Conservation (phyloP, 129 eudicot species). For the Artemisia argyi region DNA sequence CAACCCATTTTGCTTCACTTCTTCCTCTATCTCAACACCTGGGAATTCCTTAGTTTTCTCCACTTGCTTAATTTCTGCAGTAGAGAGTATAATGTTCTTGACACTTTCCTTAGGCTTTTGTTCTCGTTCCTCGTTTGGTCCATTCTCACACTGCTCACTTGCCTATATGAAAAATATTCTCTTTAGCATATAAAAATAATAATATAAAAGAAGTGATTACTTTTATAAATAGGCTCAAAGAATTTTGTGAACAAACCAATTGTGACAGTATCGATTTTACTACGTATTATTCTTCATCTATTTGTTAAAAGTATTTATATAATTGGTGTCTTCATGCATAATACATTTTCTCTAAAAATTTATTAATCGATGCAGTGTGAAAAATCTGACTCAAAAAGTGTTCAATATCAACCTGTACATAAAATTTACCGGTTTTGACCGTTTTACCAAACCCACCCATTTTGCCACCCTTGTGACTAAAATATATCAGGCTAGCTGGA, state of each 20-base stretch:
- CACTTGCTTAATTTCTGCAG: constrained; percentile 9
- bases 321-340: too few species aligned
- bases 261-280: constrained; percentile 3
- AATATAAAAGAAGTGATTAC: constrained; percentile 12
- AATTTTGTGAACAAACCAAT: constrained; percentile 10
- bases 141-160: constrained; percentile 18
- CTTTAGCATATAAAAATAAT: neutral
- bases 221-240: neutral
- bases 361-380: too few species aligned
- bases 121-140: constrained; percentile 18
- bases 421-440: too few species aligned
- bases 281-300: neutral
- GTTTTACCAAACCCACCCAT: neutral
- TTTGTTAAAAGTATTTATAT: too few species aligned
- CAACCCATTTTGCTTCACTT: neutral
- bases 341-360: neutral
- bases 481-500: neutral
- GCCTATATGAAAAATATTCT: constrained; percentile 22
- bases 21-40: constrained; percentile 15
- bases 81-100: neutral
- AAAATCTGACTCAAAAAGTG: too few species aligned
- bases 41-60: constrained; percentile 23
- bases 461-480: constrained; percentile 6
- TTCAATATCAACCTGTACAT: too few species aligned
- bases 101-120: constrained; percentile 17